Percentiles rank a stretch among this genome's conserved stretches.
Evolutionary conservation across 2,329 filamentous ascomycete species (phyloP).

Genomic region (Stemphylium lycopersici): DNA sequence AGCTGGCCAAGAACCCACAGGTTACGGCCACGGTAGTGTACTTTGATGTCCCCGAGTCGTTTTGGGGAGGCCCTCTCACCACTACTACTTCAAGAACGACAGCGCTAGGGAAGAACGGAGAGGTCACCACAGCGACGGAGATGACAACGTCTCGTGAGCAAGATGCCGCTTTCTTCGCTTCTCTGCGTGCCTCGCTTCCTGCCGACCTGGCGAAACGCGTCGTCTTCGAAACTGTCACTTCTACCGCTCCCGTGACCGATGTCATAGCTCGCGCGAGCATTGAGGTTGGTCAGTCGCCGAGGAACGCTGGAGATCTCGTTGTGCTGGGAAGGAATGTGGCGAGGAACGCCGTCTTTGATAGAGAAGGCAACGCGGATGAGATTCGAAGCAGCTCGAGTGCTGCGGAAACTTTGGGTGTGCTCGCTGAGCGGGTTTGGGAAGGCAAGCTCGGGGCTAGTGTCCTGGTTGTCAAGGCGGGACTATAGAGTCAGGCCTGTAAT

Average conservation of each 20-base stretch:
- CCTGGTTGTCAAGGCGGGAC: slow-evolving; percentile 69
- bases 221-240: slow-evolving; percentile 60
- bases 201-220: slow-evolving; percentile 60
- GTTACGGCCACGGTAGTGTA: slow-evolving; percentile 79
- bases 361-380: slow-evolving; percentile 48
- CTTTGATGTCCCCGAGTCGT: slow-evolving; percentile 50
- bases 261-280: slow-evolving; percentile 61
- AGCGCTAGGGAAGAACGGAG: slow-evolving; percentile 23
- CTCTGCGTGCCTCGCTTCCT: slow-evolving; percentile 63
- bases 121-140: slow-evolving; percentile 13
- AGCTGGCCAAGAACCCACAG: slow-evolving; percentile 78
- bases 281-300: slow-evolving; percentile 65
- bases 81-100: slow-evolving; percentile 11
- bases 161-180: slow-evolving; percentile 62
- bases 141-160: slow-evolving; percentile 43
- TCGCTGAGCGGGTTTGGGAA: slow-evolving; percentile 65
- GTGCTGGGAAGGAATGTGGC: slow-evolving; percentile 64
- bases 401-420: slow-evolving; percentile 61
- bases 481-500: background rate
- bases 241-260: slow-evolving; percentile 47
- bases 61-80: slow-evolving; percentile 19
- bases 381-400: slow-evolving; percentile 36
- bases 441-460: slow-evolving; percentile 69
- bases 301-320: slow-evolving; percentile 74
- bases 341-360: slow-evolving; percentile 32